A percentile compares a stretch with the other conserved stretches of the same genome.
These are phyloP conservation scores for Aspergillus sp. DNA, from an alignment of 2,329 filamentous ascomycete species.

Conservation along the genomic window DNA sequence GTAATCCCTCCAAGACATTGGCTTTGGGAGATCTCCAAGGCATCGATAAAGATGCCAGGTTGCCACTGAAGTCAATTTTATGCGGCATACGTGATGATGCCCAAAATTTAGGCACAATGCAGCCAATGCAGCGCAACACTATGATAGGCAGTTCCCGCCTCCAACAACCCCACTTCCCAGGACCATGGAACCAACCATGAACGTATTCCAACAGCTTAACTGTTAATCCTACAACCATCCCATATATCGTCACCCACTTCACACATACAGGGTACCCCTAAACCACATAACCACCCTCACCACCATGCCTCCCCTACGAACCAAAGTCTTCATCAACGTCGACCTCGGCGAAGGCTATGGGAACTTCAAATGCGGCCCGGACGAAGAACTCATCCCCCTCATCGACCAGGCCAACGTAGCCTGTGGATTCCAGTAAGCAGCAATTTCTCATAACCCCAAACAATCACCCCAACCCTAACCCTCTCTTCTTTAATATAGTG, in stretches of 20 bases:
- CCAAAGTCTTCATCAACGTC: conserved; percentile 13
- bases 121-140: neutral
- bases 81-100: neutral
- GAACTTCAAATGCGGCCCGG: conserved; percentile 54
- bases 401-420: conserved; percentile 66
- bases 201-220: neutral
- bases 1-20: neutral
- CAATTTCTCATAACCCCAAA: neutral
- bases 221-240: neutral
- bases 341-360: conserved; percentile 38
- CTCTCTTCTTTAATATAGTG: conserved; percentile 19
- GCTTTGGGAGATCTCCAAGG: neutral
- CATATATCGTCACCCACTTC: neutral
- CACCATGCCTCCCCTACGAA: conserved; percentile 10
- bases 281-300: neutral
- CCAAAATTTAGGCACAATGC: neutral
- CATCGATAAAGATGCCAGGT: neutral
- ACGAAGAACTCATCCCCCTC: conserved; percentile 61
- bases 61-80: too few species aligned
- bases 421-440: conserved; percentile 54
- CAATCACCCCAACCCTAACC: neutral
- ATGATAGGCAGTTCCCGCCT: neutral
- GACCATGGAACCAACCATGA: neutral
- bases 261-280: neutral
- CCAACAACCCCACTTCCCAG: neutral